Percentiles rank a stretch among this genome's conserved stretches.
phyloP scores from a whole-genome alignment of 306 rosid genomes.

The Oemleria cerasiformis region DNA sequence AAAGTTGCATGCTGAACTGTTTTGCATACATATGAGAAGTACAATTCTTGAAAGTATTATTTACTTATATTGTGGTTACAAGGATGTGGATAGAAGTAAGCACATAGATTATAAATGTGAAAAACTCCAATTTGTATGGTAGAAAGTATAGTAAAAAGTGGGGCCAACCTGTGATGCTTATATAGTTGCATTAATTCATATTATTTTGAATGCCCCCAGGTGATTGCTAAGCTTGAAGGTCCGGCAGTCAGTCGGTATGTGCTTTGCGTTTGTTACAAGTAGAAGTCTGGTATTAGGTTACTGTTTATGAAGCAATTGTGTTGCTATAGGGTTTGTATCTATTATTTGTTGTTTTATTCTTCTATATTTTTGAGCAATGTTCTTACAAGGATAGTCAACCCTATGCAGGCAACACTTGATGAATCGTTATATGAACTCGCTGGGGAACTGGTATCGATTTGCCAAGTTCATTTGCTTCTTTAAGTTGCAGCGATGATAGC shows the following conservation, averaged over 20 bases:
- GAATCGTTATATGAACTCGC: slow-evolving; percentile 98
- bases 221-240: slow-evolving; percentile 97
- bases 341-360: background rate
- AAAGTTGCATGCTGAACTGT: background rate
- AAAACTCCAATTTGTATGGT: slow-evolving; percentile 8
- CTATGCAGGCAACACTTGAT: slow-evolving; percentile 84
- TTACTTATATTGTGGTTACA: background rate
- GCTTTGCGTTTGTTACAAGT: slow-evolving; percentile 90
- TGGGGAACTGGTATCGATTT: slow-evolving; percentile 79
- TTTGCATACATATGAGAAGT: slow-evolving; percentile 6
- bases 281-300: slow-evolving; percentile 15
- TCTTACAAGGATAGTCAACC: slow-evolving; percentile 30
- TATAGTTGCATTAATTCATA: slow-evolving; percentile 15
- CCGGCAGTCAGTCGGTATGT: slow-evolving; percentile 97
- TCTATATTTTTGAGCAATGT: slow-evolving; percentile 10
- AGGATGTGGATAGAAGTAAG: background rate
- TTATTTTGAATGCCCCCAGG: slow-evolving; percentile 50
- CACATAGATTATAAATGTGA: background rate
- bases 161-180: background rate
- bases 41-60: background rate
- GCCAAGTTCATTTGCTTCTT: slow-evolving; percentile 12
- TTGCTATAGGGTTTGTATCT: background rate
- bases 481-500: slow-evolving; percentile 11
- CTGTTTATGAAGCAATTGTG: background rate
- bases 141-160: background rate